Evolutionary conservation across 345 rosid species (phyloP).

Genomic region (Pistacia vera): DNA sequence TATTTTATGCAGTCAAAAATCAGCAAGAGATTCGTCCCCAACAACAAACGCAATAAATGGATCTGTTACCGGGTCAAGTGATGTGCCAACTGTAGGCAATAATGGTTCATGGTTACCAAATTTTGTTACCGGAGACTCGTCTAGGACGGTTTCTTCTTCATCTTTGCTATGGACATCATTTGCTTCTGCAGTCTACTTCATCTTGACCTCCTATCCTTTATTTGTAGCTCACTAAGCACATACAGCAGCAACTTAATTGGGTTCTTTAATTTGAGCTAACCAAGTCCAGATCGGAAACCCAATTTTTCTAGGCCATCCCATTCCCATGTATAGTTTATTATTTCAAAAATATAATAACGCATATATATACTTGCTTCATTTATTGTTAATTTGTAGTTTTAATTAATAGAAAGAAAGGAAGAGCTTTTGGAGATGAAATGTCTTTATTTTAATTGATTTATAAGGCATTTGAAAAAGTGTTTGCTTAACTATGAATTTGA

Average conservation of each 20-base stretch:
- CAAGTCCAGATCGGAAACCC: background rate
- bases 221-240: background rate
- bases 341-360: too few relatives aligned
- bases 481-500: slow-evolving; percentile 37
- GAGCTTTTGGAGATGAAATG: background rate
- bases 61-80: slow-evolving; percentile 25
- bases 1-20: slow-evolving; percentile 49
- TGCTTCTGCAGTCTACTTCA: slow-evolving; percentile 18
- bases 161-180: slow-evolving; percentile 18
- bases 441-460: slow-evolving; percentile 12
- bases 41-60: slow-evolving; percentile 25
- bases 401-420: slow-evolving; percentile 22
- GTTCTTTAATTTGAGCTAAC: background rate
- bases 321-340: slow-evolving; percentile 12
- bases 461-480: slow-evolving; percentile 5
- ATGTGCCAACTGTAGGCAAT: slow-evolving; percentile 23
- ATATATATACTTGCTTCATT: background rate
- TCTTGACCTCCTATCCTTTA: slow-evolving; percentile 13
- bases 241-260: background rate
- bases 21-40: slow-evolving; percentile 41
- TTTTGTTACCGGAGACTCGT: slow-evolving; percentile 42
- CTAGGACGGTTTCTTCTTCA: slow-evolving; percentile 20
- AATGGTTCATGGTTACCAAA: slow-evolving; percentile 49
- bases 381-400: background rate
- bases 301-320: slow-evolving; percentile 30